phyloP scores from a whole-genome alignment of 148 eudicot genomes.

The Chenopodium berlandieri region DNA sequence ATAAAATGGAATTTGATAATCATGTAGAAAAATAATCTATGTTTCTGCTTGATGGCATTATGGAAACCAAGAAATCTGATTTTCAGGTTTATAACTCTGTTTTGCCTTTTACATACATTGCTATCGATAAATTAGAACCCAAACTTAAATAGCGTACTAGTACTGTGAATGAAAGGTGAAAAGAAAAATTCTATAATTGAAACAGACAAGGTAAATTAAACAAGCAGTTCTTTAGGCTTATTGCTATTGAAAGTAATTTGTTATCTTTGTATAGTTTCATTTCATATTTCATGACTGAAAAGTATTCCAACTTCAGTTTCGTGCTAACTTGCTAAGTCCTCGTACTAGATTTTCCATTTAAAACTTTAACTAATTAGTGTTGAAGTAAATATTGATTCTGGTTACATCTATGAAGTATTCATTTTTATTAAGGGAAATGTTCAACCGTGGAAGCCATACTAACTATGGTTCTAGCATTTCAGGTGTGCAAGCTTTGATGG shows the following conservation, averaged over 20 bases:
- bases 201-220: background rate
- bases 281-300: background rate
- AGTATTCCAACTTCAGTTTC: background rate
- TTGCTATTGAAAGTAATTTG: background rate
- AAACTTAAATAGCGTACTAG: too few species aligned
- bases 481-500: conserved; percentile 99
- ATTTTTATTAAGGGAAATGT: background rate
- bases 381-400: background rate
- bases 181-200: background rate
- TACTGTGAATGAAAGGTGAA: too few species aligned
- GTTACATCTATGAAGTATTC: background rate
- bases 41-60: background rate
- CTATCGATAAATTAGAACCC: background rate
- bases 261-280: background rate
- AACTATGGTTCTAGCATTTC: conserved; percentile 54
- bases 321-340: background rate
- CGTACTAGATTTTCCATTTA: background rate
- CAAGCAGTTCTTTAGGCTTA: background rate
- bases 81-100: background rate
- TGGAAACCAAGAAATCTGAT: background rate
- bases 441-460: conserved; percentile 18
- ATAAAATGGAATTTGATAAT: background rate
- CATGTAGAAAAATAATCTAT: background rate
- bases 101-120: background rate
- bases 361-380: background rate